Base-by-base conservation (phyloP, 345 rosid genomes). In the Euphorbia pulcherrima region DNA sequence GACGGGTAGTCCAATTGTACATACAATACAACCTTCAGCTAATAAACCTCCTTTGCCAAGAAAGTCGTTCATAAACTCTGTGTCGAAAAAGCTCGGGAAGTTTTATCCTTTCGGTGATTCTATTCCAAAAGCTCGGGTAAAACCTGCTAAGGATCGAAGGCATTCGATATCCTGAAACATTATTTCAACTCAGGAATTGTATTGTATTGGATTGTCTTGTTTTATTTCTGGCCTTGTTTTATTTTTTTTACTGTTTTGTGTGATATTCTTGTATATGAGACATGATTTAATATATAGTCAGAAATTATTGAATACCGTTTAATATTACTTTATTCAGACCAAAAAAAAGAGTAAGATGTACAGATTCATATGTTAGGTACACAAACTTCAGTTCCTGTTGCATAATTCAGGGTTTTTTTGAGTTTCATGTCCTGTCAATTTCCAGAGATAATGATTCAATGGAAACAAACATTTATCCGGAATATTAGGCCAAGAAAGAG, bases 21-120 rank as follows among this genome's bases (percentile, higher is more conserved):
- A 48, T 4, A 7, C 17, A n/a, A 7, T n/a, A 18, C 59, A 74
- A 44, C 78, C 94, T 5, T 77, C 93, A 5, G 78, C 85, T 66
- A 92, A 83, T 65, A 89, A 85, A 79, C 96, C 97, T 59, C 91
- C 92, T 56, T 70, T 89, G 77, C 96, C 92, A 18, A 79, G 85
- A 74, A 90, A 84, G 73, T 87, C 97, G 20, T 82, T 90, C 70
- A 87, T 92, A 5, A 87, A 82, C 82, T 83, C 94, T 14, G 84
- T 89, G 64, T 87, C 96, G 0, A 89, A 68, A 69, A 93, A 82
- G 79, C 96, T 93, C 13, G 97, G 97, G 44, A 73, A 83, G 77
- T 82, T 92, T 52, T 80, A 85, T 70, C 93, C 93, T 8, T 93
- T 92, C 63, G 89, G 90, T 33, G 59, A 88, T 62, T 67, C 81